These are phyloP conservation scores for Aegilops bicornis DNA, from an alignment of 176 grass and related monocot species.

Conservation along the genomic window DNA sequence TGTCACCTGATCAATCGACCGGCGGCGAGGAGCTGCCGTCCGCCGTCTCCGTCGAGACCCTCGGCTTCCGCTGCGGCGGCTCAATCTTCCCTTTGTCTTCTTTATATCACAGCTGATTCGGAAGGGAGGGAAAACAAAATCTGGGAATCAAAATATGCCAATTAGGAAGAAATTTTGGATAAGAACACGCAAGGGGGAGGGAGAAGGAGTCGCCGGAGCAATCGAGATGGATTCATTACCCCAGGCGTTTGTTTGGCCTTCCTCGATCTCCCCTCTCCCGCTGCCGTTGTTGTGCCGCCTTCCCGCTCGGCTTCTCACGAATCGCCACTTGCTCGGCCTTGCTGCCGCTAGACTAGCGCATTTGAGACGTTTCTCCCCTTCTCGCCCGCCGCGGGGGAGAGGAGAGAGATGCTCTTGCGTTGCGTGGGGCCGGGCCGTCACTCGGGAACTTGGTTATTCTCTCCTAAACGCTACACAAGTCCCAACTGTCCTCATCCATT, in stretches of 20 bases:
- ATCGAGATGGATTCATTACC: background rate
- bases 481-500: background rate
- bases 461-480: background rate
- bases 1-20: slow-evolving; percentile 16
- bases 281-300: no score
- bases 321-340: background rate
- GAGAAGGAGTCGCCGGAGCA: background rate
- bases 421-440: background rate
- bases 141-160: background rate
- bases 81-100: background rate
- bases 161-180: background rate
- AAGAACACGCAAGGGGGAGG: background rate
- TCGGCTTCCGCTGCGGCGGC: background rate
- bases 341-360: background rate
- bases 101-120: background rate
- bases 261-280: background rate
- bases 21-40: background rate
- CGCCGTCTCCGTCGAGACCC: background rate
- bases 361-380: slow-evolving; percentile 9
- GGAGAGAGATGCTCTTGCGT: background rate
- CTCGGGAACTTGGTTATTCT: background rate
- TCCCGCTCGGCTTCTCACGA: background rate
- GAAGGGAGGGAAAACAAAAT: background rate
- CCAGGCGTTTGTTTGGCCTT: background rate
- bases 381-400: background rate